A percentile compares a stretch with the other conserved stretches of the same genome.
phyloP scores from a whole-genome alignment of 176 grass and related monocot genomes.

The Carex kokanica region DNA sequence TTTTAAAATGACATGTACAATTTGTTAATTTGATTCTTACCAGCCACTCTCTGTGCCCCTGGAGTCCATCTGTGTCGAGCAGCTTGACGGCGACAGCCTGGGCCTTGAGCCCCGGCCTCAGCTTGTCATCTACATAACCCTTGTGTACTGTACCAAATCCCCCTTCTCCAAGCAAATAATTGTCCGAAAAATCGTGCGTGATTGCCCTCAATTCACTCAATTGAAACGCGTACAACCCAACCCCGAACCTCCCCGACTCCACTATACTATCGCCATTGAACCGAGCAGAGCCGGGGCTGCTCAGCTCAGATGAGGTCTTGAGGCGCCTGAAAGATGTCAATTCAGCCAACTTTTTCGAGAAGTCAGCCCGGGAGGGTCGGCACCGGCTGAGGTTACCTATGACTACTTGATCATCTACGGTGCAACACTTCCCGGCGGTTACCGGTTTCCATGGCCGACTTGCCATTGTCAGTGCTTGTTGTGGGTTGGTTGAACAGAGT shows the following conservation, averaged over 20 bases:
- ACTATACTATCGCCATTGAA: neutral
- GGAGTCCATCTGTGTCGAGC: constrained; percentile 58
- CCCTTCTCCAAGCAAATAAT: constrained; percentile 87
- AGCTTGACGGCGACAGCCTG: constrained; percentile 93
- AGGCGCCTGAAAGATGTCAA: constrained; percentile 62
- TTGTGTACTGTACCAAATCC: constrained; percentile 94
- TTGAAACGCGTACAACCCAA: constrained; percentile 70
- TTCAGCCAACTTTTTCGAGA: constrained; percentile 54
- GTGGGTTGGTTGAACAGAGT: neutral
- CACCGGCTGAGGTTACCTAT: constrained; percentile 53
- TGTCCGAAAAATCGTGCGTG: constrained; percentile 80
- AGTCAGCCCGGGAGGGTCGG: constrained; percentile 54
- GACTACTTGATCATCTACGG: constrained; percentile 61
- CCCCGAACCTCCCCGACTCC: constrained; percentile 9
- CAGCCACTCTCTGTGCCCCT: constrained; percentile 97
- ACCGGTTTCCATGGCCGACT: constrained; percentile 66
- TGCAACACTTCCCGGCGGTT: constrained; percentile 77
- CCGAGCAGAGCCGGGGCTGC: constrained; percentile 36
- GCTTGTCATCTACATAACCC: constrained; percentile 72
- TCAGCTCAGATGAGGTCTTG: constrained; percentile 37
- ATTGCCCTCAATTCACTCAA: constrained; percentile 63
- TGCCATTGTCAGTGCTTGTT: constrained; percentile 9
- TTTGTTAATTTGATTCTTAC: constrained; percentile 19
- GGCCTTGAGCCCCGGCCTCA: constrained; percentile 54
- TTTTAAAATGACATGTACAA: neutral